Percentiles rank a stretch among this genome's conserved stretches.
Conservation (phyloP, 1,284 basidiomycete genomes). For the Ganoderma lingzhi region DNA sequence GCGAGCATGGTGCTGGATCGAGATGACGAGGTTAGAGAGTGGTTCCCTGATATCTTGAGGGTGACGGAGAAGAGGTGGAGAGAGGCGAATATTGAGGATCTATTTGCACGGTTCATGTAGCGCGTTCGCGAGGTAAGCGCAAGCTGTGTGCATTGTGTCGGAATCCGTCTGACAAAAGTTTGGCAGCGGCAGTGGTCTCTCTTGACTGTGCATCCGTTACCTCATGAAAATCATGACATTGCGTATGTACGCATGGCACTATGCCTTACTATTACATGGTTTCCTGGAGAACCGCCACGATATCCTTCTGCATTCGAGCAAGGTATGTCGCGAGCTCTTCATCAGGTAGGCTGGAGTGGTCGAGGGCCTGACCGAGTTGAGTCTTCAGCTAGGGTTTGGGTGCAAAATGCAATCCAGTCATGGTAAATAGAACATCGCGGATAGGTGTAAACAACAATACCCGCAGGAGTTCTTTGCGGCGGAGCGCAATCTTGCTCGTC, state of each 20-base stretch:
- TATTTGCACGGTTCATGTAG: conserved; percentile 39
- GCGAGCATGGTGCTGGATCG: conserved; percentile 60
- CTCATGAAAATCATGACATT: not conserved
- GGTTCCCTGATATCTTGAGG: conserved; percentile 61
- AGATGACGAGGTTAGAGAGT: conserved; percentile 44
- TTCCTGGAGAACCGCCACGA: conserved; percentile 62
- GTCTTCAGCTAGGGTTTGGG: conserved; percentile 61
- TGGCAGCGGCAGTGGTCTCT: not conserved
- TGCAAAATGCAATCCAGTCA: too few relatives aligned
- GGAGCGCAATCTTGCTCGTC: conserved; percentile 61
- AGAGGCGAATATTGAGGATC: conserved; percentile 45
- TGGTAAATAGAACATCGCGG: too few relatives aligned
- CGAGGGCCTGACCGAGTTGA: conserved; percentile 72
- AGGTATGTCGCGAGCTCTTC: conserved; percentile 71
- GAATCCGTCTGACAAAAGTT: not conserved
- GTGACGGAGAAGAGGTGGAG: conserved; percentile 60
- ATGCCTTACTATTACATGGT: conserved; percentile 35
- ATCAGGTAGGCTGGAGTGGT: conserved; percentile 74
- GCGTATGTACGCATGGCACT: not conserved
- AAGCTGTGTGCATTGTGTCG: not conserved
- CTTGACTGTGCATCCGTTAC: not conserved
- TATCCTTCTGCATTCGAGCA: conserved; percentile 71
- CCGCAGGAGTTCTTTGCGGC: conserved; percentile 74
- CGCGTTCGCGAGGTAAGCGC: not conserved
- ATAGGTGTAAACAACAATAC: conserved; percentile 48